Evolutionary conservation across 164 flowering plant genomes (phyloP).

Genomic region (Cinnamomum micranthum): DNA sequence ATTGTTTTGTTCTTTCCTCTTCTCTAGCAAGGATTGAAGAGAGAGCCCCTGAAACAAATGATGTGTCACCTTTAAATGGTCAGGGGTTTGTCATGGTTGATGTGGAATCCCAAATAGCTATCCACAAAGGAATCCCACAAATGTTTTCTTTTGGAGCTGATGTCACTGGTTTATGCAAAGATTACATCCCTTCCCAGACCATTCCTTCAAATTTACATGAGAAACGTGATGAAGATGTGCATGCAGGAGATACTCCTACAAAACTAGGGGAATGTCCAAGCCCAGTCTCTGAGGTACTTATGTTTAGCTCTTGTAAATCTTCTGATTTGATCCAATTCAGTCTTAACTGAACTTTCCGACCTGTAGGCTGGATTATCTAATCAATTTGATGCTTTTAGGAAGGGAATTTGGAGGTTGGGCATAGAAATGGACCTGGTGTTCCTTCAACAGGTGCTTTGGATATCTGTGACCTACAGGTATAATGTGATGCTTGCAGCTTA

Average conservation of each 20-base stretch:
- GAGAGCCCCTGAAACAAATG: constrained; percentile 30
- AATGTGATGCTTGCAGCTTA: background rate
- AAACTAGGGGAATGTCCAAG: background rate
- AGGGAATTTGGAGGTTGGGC: constrained; percentile 39
- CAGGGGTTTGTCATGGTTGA: constrained; percentile 29
- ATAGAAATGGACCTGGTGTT: constrained; percentile 48
- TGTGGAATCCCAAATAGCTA: constrained; percentile 26
- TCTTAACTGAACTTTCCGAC: background rate
- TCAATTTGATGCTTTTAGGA: constrained; percentile 37
- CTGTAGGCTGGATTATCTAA: background rate
- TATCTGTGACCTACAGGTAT: constrained; percentile 78
- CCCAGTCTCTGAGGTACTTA: background rate
- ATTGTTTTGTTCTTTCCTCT: constrained; percentile 53
- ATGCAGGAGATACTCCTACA: background rate
- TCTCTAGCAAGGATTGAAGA: constrained; percentile 36
- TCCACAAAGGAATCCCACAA: constrained; percentile 28
- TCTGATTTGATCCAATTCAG: background rate
- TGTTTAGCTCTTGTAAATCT: background rate
- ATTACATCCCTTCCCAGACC: constrained; percentile 28
- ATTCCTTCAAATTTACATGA: constrained; percentile 5
- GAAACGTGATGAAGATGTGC: constrained; percentile 33
- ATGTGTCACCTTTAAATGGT: constrained; percentile 24
- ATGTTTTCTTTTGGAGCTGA: constrained; percentile 18
- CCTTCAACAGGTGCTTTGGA: constrained; percentile 58
- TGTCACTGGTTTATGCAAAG: constrained; percentile 10